phyloP scores from a whole-genome alignment of 306 rosid species.

The Myrica gale region DNA sequence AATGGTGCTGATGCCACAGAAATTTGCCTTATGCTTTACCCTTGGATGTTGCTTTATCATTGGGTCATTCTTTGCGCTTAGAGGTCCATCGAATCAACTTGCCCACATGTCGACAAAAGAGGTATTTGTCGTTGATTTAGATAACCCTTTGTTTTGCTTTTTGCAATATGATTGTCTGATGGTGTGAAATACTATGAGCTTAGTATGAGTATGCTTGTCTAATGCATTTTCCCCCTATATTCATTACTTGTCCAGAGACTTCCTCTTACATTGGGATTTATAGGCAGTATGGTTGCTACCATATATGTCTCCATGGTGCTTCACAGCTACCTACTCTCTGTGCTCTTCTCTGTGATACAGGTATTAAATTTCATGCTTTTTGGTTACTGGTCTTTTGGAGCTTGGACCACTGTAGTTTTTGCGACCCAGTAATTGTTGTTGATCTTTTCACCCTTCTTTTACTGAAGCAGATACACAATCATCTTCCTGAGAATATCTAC shows the following conservation, averaged over 20 bases:
- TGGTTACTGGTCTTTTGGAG: background rate
- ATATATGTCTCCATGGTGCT: constrained; percentile 90
- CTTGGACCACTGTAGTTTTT: background rate
- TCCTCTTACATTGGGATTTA: constrained; percentile 74
- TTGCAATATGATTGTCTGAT: constrained; percentile 7
- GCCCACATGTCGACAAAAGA: constrained; percentile 78
- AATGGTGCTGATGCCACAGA: constrained; percentile 90
- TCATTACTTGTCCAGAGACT: constrained; percentile 63
- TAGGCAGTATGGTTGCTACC: constrained; percentile 84
- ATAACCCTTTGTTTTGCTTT: constrained; percentile 9
- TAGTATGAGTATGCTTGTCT: constrained; percentile 16
- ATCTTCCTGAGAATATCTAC: background rate
- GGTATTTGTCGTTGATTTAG: constrained; percentile 42
- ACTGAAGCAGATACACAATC: constrained; percentile 3
- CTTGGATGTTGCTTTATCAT: constrained; percentile 86
- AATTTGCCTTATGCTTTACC: constrained; percentile 89
- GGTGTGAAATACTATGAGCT: background rate
- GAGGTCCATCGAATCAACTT: constrained; percentile 81
- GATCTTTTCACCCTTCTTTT: background rate
- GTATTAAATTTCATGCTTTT: constrained; percentile 34
- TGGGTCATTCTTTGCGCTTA: constrained; percentile 81
- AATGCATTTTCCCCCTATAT: constrained; percentile 20
- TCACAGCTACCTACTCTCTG: constrained; percentile 88
- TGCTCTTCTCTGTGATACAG: constrained; percentile 86
- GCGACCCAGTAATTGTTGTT: background rate